These are phyloP conservation scores for Penicillium corylophilum DNA, from an alignment of 2,329 filamentous ascomycete genomes.

Conservation along the genomic window DNA sequence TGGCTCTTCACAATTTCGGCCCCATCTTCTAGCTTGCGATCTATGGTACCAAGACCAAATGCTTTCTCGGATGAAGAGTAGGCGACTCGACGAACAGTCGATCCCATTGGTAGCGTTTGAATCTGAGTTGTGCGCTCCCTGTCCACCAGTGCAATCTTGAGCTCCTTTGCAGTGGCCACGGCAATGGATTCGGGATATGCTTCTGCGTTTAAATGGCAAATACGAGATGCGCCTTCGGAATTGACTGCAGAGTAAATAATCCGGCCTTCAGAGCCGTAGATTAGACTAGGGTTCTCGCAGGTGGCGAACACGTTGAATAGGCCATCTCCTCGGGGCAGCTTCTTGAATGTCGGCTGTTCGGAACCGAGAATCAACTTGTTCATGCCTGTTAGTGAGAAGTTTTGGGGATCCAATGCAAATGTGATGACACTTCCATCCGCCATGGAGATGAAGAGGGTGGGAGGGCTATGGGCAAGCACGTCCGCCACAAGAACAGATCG, in stretches of 20 bases:
- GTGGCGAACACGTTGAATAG: conserved; percentile 85
- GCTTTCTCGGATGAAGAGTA: conserved; percentile 77
- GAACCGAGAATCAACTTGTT: conserved; percentile 85
- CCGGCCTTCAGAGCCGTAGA: conserved; percentile 83
- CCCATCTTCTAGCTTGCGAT: conserved; percentile 66
- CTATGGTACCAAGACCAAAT: conserved; percentile 85
- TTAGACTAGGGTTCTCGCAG: conserved; percentile 89
- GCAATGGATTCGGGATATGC: conserved; percentile 79
- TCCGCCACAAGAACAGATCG: conserved; percentile 78
- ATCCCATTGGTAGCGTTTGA: conserved; percentile 71
- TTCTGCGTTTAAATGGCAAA: conserved; percentile 78
- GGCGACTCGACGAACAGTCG: conserved; percentile 82
- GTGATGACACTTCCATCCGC: conserved; percentile 89
- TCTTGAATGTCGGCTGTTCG: conserved; percentile 76
- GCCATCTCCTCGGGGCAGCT: conserved; percentile 66
- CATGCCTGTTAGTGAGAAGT: conserved; percentile 65
- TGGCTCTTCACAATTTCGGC: conserved; percentile 74
- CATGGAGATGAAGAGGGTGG: conserved; percentile 84
- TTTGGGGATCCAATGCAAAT: conserved; percentile 65
- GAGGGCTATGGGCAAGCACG: conserved; percentile 64
- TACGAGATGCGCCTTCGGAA: conserved; percentile 76
- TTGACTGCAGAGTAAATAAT: conserved; percentile 93
- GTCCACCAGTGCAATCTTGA: conserved; percentile 80
- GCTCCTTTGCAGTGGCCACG: conserved; percentile 71
- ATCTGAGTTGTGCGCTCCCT: conserved; percentile 85